Base-by-base conservation (phyloP, 306 rosid species). In the Hylodesmum podocarpum region DNA sequence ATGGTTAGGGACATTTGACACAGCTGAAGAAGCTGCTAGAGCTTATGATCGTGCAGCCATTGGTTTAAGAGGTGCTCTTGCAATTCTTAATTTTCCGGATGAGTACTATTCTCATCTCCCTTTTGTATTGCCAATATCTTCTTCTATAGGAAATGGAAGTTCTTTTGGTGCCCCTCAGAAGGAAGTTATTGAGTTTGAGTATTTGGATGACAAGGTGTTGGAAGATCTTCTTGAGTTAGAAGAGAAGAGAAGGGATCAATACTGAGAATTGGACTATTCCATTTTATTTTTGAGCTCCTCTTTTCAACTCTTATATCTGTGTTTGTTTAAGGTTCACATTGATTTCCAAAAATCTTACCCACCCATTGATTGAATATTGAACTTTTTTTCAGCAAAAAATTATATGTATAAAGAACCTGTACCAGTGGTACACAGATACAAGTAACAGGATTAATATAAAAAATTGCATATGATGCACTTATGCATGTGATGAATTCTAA, bases 31-130 rank as follows among this genome's bases (percentile, higher is more conserved):
- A 66, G 96, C 96, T 1, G 93, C 96, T 9, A 70, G 90, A 70
- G 96, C 96, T 53, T 91, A 91, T 76, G 96, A 91, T 78, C 78
- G 87, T 47, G 96, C 91, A 6, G 96, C 96, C 13, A 88, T 88
- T 78, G 68, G 68, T 57, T 64, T 91, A 22, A 69, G 62, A 14
- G 91, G 91, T 47, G 85, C 81, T 59, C 89, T 83, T 66, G 93
- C 93, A 6, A 80, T 77, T 1, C 89, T 87, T 5, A 87, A 79
- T 50, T 79, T 79, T 9, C 83, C 83, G 0, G 8, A 79, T 46
- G 78, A 79, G 58, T 71, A 29, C 8, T 11, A 12, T 73, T 22
- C 39, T 47, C 85, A 82, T 66, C 81, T 87, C 14, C 88, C 90
- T 34, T 55, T 5, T 33, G 3, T 59, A 0, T 34, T 72, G 6